phyloP scores from a whole-genome alignment of 345 rosid genomes.

The Garcia nutans region DNA sequence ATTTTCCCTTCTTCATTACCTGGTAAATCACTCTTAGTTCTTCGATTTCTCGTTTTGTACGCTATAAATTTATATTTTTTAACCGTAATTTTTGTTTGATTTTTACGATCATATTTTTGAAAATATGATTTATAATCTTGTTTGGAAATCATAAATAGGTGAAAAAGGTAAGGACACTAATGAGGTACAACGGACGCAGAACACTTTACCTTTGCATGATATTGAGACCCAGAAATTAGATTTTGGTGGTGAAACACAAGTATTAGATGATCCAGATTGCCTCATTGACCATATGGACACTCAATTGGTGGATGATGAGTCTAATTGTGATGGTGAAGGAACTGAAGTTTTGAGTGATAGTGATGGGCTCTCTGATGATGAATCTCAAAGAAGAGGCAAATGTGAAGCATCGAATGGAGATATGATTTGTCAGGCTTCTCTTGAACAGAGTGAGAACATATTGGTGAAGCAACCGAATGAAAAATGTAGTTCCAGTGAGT shows the following conservation, averaged over 20 bases:
- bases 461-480: conserved; percentile 22
- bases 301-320: conserved; percentile 27
- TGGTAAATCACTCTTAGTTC: conserved; percentile 5
- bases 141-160: conserved; percentile 17
- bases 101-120: too few species aligned
- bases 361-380: conserved; percentile 40
- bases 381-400: conserved; percentile 21
- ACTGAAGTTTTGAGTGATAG: conserved; percentile 47
- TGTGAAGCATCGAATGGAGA: conserved; percentile 25
- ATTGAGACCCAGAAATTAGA: conserved; percentile 38
- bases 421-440: conserved; percentile 18
- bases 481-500: conserved; percentile 40
- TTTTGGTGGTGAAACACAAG: conserved; percentile 28
- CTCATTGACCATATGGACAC: conserved; percentile 11
- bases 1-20: conserved; percentile 14
- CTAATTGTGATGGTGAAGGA: conserved; percentile 51
- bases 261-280: conserved; percentile 27
- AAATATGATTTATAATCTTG: not conserved
- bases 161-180: conserved; percentile 18
- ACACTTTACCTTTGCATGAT: conserved; percentile 23
- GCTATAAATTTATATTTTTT: not conserved
- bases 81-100: too few species aligned
- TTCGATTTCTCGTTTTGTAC: not conserved
- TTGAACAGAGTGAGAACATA: conserved; percentile 20
- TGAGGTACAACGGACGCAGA: not conserved